Evolutionary conservation across 108 stramenopile genomes (phyloP).

Genomic region (Cyclotella distinguenda): DNA sequence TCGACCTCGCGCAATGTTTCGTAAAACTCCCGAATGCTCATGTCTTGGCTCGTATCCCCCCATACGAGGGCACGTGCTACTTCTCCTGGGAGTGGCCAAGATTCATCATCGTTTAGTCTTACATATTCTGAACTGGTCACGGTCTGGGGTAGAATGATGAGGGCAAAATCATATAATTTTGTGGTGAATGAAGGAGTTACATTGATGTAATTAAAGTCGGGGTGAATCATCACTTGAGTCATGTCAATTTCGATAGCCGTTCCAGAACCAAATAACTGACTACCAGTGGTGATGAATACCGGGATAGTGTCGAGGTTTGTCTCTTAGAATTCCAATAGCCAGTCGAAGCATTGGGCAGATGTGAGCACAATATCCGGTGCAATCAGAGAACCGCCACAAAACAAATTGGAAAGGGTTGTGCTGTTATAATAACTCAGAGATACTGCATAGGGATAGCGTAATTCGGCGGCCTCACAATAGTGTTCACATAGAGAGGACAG

Average conservation of each 20-base stretch:
- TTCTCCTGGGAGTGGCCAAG: not conserved
- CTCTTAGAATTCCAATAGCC: not conserved
- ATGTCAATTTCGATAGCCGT: not conserved
- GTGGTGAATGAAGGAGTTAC: no score
- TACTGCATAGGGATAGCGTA: not conserved
- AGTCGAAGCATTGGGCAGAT: slow-evolving; percentile 9
- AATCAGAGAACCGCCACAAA: slow-evolving; percentile 20
- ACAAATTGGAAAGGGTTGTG: no score
- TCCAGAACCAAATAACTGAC: not conserved
- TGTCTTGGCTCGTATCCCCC: not conserved
- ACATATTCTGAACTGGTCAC: not conserved
- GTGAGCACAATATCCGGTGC: slow-evolving; percentile 18
- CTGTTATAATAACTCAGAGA: not conserved
- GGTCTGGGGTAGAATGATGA: slow-evolving; percentile 18
- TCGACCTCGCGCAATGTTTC: slow-evolving; percentile 31
- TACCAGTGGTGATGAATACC: not conserved
- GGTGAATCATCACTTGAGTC: slow-evolving; percentile 30
- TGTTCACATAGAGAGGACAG: not conserved
- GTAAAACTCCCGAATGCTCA: not conserved
- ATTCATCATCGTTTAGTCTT: slow-evolving; percentile 19
- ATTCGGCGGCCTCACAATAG: not conserved
- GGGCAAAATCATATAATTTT: slow-evolving; percentile 43
- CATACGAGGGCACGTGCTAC: not conserved
- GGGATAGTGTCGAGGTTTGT: not conserved
- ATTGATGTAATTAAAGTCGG: slow-evolving; percentile 24